Percentiles rank a stretch among this genome's conserved stretches.
Evolutionary conservation across 129 eudicot genomes (phyloP).

Genomic region (Artemisia tridentata): DNA sequence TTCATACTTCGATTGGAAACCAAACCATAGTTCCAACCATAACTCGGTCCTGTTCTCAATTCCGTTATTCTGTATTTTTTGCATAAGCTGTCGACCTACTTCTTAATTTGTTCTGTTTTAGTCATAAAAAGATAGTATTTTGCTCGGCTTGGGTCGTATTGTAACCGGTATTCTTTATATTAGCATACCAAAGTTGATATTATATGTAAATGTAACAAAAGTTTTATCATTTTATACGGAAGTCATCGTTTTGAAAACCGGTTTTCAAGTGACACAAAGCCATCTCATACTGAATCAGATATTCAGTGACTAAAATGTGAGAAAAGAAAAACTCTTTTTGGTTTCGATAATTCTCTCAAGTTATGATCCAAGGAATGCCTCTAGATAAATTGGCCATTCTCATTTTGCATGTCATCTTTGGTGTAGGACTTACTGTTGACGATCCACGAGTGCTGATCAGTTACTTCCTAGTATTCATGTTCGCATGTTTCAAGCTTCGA

Average conservation of each 20-base stretch:
- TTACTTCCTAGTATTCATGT: constrained; percentile 75
- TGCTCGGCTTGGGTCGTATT: neutral
- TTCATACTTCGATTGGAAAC: neutral
- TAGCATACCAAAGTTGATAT: too few species aligned
- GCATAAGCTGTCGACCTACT: too few species aligned
- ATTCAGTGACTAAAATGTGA: too few species aligned
- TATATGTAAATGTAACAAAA: too few species aligned
- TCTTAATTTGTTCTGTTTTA: neutral
- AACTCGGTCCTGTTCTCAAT: neutral
- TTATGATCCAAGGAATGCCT: neutral
- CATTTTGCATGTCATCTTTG: constrained; percentile 9
- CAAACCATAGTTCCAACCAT: neutral
- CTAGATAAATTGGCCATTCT: neutral
- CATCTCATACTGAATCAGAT: too few species aligned
- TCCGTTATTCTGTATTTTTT: neutral
- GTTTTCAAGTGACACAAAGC: too few species aligned
- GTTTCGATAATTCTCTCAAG: neutral
- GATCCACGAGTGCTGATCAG: constrained; percentile 92
- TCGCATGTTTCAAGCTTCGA: constrained; percentile 89
- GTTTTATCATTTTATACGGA: too few species aligned
- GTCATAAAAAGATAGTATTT: neutral
- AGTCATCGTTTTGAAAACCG: too few species aligned
- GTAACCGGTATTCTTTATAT: neutral
- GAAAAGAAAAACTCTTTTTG: neutral
- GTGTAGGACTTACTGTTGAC: constrained; percentile 82